Base-by-base conservation (phyloP, 2,329 filamentous ascomycete genomes). In the Coniochaeta sp. region DNA sequence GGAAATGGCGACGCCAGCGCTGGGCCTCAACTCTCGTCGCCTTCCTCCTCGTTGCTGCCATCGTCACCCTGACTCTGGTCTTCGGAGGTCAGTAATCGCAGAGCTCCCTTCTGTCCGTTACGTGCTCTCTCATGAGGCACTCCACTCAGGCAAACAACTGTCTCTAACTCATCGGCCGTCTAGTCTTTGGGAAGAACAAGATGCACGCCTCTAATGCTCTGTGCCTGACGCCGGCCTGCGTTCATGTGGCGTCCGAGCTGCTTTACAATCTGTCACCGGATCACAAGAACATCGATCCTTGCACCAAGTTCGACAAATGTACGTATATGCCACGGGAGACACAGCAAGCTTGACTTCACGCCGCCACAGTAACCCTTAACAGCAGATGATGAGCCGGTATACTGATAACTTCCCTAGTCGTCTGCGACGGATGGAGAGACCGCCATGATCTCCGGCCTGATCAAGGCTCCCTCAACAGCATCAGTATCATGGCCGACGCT, bases 401-500 rank as follows among this genome's bases (percentile, higher is more conserved):
- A 20, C 20, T 42, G 38, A 42, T 30, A 14, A 47, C 50, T 51
- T 27, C 27, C 52, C 1, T 56, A 49, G 47, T 83, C 52, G 82
- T 82, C 18, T 88, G 85, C 58, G 83, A 82, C 51, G 85, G 85
- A 10, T 89, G 84, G 78, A 72, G 77, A 50, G 72, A 80, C 20
- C 74, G 71, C 9, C 79, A 87, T 66, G 83, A 87, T 59, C 75
- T 88, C 53, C 78, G 84, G 3, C 69, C 81, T 3, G 85, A 88
- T 60, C 79, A 83, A 55, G 75, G 78, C 30, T 75, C 77, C 57
- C 75, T 76, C 30, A 85, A 83, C 54, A 79, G 83, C 2, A 76
- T 77, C 22, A 80, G 75, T 2, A 73, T 81, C 54, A 82, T 87
- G 79, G 69, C 68, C 18, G 83, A 87, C 61, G 76, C 76, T 53